A percentile compares a stretch with the other conserved stretches of the same genome.
phyloP scores from a whole-genome alignment of 306 rosid species.

The Castanea crenata region DNA sequence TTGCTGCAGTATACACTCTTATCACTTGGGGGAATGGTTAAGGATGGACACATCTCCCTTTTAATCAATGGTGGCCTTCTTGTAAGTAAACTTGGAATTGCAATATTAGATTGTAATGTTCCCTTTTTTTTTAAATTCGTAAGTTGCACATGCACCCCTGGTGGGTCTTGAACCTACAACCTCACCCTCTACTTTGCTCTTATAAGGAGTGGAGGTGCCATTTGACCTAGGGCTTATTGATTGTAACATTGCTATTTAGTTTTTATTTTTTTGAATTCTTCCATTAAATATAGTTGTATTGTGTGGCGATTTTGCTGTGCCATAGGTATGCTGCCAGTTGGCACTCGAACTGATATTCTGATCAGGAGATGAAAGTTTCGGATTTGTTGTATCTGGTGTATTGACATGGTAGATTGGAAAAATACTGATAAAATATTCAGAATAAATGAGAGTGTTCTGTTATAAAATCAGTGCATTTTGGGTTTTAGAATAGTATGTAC shows the following conservation, averaged over 20 bases:
- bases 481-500: too few species aligned
- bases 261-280: neutral
- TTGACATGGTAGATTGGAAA: neutral
- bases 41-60: conserved; percentile 77
- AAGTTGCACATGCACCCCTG: neutral
- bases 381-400: neutral
- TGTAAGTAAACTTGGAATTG: conserved; percentile 53
- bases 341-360: neutral
- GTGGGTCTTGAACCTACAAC: too few species aligned
- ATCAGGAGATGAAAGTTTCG: neutral
- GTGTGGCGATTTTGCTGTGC: neutral
- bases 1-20: conserved; percentile 68
- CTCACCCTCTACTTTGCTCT: too few species aligned
- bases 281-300: neutral
- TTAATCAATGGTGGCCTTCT: conserved; percentile 79
- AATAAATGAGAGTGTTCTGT: neutral
- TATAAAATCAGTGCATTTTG: neutral
- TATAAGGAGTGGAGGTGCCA: too few species aligned
- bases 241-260: too few species aligned
- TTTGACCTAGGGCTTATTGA: too few species aligned
- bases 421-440: neutral
- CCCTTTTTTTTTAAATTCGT: neutral
- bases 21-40: conserved; percentile 86
- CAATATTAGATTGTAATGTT: neutral
- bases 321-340: neutral